Base-by-base conservation (phyloP, 495 filamentous ascomycete species). In the Aspergillus sclerotiicarbonarius region DNA sequence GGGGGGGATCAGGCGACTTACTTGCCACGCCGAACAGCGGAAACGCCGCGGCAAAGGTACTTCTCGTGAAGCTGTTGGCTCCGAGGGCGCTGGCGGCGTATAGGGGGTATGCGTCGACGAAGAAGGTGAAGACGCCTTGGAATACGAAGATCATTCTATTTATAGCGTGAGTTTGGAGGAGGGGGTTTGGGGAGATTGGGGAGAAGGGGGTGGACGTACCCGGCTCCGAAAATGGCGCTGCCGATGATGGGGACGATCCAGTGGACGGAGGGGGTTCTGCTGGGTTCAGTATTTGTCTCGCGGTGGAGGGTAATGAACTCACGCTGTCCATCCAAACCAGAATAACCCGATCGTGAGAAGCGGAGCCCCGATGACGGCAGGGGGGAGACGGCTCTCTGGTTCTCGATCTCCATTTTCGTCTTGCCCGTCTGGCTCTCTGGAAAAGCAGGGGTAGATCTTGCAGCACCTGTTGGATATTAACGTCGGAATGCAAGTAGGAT, bases 81-180 rank as follows among this genome's bases (percentile, higher is more conserved):
- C 90, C 91, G 53, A 95, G 73, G 6, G 90, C 89, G 30, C 78
- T 84, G 20, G 91, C 91, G 33, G 91, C 91, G 71, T 92, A 95
- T 30, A 85, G 66, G 8, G 91, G 90, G 62, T 93, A 90, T 12
- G 86, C 85, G 67, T 92, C 90, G 50, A 60, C 57, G 30, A 95
- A 78, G 72, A 92, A 94, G 16, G 90, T 93, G 71, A 95, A 95
- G 56, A 93, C 80, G 15, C 89, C 90, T 15, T 80, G 82, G 69
- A 89, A 95, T 13, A 85, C 84, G 6, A 90, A 67, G 20, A 88
- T 68, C 46, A 81, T 87, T 13, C 88, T 88, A 25, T 39, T 16
- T 8, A 16, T 50, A 20, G 29, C 13, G 51, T 37, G 18, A 12
- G 45, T 13, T 7, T 1, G 16, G 9, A 25, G 25, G 25, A n/a